These are phyloP conservation scores for Oryza nivara DNA, from an alignment of 176 grass and related monocot species.

Conservation along the genomic window DNA sequence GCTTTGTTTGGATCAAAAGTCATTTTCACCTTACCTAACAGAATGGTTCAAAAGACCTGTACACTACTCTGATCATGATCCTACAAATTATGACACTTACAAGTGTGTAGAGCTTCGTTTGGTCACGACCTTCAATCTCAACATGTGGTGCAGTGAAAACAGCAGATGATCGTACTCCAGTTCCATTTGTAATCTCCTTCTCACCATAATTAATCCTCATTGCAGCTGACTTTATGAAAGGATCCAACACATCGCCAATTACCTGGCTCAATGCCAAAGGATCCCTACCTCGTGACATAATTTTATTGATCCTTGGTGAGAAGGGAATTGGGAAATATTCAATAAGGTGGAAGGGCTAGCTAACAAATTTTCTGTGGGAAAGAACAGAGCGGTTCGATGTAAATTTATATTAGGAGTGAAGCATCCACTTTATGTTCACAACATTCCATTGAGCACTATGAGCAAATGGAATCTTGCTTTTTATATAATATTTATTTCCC, in stretches of 20 bases:
- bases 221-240: slow-evolving; percentile 68
- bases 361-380: slow-evolving; percentile 37
- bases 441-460: slow-evolving; percentile 78
- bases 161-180: slow-evolving; percentile 68
- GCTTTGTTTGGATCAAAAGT: slow-evolving; percentile 40
- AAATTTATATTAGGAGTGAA: slow-evolving; percentile 80
- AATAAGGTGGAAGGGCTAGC: slow-evolving; percentile 41
- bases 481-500: slow-evolving; percentile 50
- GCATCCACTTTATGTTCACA: slow-evolving; percentile 80
- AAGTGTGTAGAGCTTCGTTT: slow-evolving; percentile 89
- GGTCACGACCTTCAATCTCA: slow-evolving; percentile 66
- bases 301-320: slow-evolving; percentile 37
- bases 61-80: slow-evolving; percentile 40
- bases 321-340: slow-evolving; percentile 34
- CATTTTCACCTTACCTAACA: slow-evolving; percentile 44
- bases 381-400: slow-evolving; percentile 45
- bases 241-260: slow-evolving; percentile 93
- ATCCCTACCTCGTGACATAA: slow-evolving; percentile 77
- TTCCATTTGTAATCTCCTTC: slow-evolving; percentile 90
- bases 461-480: slow-evolving; percentile 79
- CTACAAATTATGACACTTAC: slow-evolving; percentile 74
- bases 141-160: slow-evolving; percentile 65
- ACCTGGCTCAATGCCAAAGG: slow-evolving; percentile 88
- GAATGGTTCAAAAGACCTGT: slow-evolving; percentile 25
- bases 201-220: slow-evolving; percentile 80